Base-by-base conservation (phyloP, 257 asterid species). In the Nicotiana knightiana region DNA sequence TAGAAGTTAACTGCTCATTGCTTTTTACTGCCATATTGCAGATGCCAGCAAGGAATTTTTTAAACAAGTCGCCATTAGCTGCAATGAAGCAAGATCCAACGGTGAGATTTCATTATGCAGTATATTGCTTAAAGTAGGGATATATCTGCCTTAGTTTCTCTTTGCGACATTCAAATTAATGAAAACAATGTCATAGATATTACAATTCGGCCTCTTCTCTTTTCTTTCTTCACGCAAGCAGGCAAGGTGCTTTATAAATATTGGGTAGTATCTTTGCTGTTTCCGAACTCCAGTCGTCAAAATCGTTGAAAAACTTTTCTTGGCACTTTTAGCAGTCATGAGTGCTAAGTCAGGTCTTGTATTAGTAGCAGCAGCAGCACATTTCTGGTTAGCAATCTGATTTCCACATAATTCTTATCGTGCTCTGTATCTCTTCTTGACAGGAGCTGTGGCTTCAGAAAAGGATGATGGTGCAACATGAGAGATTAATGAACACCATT, bases 21-120 rank as follows among this genome's bases (percentile, higher is more conserved):
- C 26, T 51, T 82, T 83, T 15, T 3, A n/a, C 66, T 61, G 26
- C 37, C 39, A 58, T 59, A 32, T n/a, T 81, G 83, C 86, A 88
- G 91, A 88, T 78, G 91, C 91, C 53, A 77, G 89, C 76, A 86
- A 83, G 81, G 84, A 79, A 43, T 88, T 88, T 63, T 88, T 88
- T 79, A 82, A 86, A 67, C 78, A 64, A 55, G 85, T 88, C 21
- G 86, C 88, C 43, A 66, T 80, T 73, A 61, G 85, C 61, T 81
- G 82, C 87, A 79, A n/a, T 26, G 87, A 81, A 73, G 82, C 82
- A 24, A 83, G 86, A 84, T 71, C 85, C 82, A 55, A 85, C 21
- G 89, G 91, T 88, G 82, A 86, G 91, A 62, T 73, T 70, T 86
- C 33, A 3, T 59, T 39, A 11, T 51, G 66, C 67, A 55, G 63